phyloP scores from a whole-genome alignment of 2,329 filamentous ascomycete species.

The Hypoxylon sp. region DNA sequence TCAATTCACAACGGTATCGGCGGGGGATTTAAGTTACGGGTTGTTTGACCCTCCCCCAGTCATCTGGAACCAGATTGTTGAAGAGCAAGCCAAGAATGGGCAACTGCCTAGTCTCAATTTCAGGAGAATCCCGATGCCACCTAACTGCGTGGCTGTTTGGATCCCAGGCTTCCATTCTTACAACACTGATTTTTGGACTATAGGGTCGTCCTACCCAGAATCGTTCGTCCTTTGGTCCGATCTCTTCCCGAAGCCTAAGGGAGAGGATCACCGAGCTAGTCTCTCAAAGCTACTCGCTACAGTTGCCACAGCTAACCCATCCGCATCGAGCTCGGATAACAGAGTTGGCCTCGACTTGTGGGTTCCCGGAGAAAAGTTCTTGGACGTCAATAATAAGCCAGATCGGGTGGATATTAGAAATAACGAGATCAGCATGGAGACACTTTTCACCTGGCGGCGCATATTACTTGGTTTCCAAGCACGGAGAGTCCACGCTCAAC shows the following conservation, averaged over 20 bases:
- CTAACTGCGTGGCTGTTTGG: constrained; percentile 23
- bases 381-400: constrained; percentile 11
- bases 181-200: constrained; percentile 9
- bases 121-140: background rate
- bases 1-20: background rate
- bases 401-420: constrained; percentile 18
- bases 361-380: constrained; percentile 39
- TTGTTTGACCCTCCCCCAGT: constrained; percentile 34
- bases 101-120: constrained; percentile 28
- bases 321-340: background rate
- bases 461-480: constrained; percentile 8
- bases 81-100: background rate
- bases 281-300: constrained; percentile 22
- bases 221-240: constrained; percentile 9
- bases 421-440: background rate
- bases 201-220: background rate
- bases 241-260: constrained; percentile 5
- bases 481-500: constrained; percentile 1
- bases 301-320: background rate
- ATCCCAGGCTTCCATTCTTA: constrained; percentile 33
- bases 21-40: constrained; percentile 23
- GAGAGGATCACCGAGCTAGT: constrained; percentile 4
- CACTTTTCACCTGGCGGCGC: constrained; percentile 31
- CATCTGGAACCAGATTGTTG: constrained; percentile 23
- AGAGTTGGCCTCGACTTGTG: constrained; percentile 44